Conservation (phyloP, 129 eudicot genomes). For the Pittosporum tobira region DNA sequence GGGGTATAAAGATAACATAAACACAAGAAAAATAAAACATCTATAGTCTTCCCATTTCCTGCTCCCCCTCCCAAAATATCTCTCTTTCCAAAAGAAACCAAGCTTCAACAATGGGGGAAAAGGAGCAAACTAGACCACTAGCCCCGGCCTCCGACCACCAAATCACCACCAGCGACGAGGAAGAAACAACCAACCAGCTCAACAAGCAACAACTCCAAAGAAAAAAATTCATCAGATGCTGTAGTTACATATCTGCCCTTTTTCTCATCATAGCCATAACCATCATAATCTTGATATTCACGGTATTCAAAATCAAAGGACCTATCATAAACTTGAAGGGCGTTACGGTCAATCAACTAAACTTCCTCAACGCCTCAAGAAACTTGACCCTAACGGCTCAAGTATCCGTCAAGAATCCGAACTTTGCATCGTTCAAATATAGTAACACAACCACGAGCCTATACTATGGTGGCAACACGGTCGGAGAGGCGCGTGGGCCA, state of each 20-base stretch:
- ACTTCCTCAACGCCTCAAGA: constrained; percentile 15
- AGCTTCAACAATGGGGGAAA: constrained; percentile 29
- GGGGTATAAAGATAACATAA: too few species aligned
- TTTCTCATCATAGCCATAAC: constrained; percentile 29
- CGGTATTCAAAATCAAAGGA: constrained; percentile 51
- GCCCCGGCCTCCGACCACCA: constrained; percentile 40
- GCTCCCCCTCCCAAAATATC: not conserved
- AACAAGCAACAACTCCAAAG: constrained; percentile 10
- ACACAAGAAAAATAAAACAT: too few species aligned
- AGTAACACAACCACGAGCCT: constrained; percentile 48
- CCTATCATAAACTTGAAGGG: constrained; percentile 46
- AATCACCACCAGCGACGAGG: constrained; percentile 21
- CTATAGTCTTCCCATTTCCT: not conserved
- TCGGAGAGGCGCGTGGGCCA: constrained; percentile 62
- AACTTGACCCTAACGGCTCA: constrained; percentile 53
- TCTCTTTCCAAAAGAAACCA: not conserved
- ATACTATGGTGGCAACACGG: constrained; percentile 31
- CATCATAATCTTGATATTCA: constrained; percentile 40
- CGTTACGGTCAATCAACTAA: constrained; percentile 24
- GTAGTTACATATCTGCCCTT: constrained; percentile 15
- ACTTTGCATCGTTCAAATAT: constrained; percentile 59
- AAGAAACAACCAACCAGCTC: constrained; percentile 4
- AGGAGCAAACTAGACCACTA: constrained; percentile 47
- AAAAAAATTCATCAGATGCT: constrained; percentile 28
- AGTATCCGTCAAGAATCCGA: constrained; percentile 77